A percentile compares a stretch with the other conserved stretches of the same genome.
These are phyloP conservation scores for Solanum aculeatissimum DNA, from an alignment of 305 asterid species.

Conservation along the genomic window DNA sequence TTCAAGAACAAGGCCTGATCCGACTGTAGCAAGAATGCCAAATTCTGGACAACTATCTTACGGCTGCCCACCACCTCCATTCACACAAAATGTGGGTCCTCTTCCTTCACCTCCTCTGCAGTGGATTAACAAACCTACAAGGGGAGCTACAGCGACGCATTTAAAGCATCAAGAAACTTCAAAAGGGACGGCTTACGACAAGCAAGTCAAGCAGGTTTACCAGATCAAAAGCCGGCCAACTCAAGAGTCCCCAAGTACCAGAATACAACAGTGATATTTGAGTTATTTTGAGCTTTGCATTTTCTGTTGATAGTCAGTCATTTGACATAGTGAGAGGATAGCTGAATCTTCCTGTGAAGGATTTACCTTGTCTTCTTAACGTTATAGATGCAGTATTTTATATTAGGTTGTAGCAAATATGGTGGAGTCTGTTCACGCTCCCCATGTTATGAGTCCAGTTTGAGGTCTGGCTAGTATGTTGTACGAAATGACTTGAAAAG, in stretches of 20 bases:
- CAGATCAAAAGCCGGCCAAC: conserved; percentile 38
- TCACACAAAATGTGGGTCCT: conserved; percentile 17
- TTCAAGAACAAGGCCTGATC: conserved; percentile 13
- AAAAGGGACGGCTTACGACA: conserved; percentile 15
- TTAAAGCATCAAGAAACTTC: conserved; percentile 22
- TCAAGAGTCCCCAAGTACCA: conserved; percentile 22
- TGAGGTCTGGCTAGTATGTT: not conserved
- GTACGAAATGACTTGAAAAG: not conserved
- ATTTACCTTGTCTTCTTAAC: not conserved
- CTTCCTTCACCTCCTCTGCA: conserved; percentile 67
- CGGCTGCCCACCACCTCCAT: conserved; percentile 3
- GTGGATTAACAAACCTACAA: conserved; percentile 44
- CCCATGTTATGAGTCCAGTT: not conserved
- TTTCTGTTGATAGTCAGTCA: not conserved
- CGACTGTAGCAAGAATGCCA: conserved; percentile 23
- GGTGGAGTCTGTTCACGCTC: not conserved
- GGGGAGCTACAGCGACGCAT: conserved; percentile 10
- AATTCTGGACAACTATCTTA: conserved; percentile 13
- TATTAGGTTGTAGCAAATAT: not conserved
- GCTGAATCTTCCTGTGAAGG: not conserved
- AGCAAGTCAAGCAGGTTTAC: conserved; percentile 50
- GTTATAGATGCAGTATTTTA: not conserved
- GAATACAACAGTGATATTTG: conserved; percentile 19
- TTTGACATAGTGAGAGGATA: not conserved
- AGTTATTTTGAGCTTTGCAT: not conserved